Evolutionary conservation across 257 asterid genomes (phyloP).

Genomic region (Solanum rostratum): DNA sequence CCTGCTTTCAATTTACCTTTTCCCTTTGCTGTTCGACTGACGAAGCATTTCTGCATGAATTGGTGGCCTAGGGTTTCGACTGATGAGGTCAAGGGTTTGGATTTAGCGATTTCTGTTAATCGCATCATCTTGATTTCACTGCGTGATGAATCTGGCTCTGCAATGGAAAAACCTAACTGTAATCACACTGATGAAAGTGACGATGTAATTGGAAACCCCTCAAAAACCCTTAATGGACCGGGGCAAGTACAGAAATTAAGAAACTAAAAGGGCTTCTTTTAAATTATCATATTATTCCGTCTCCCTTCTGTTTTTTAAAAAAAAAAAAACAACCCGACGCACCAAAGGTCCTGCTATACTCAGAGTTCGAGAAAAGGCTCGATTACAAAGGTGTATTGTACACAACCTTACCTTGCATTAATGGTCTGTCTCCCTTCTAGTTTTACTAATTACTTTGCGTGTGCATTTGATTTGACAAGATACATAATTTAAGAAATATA

Average conservation of each 20-base stretch:
- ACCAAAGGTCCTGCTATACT: no score
- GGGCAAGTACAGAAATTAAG: not conserved
- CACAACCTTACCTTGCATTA: no score
- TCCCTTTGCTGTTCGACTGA: slow-evolving; percentile 90
- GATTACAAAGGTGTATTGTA: no score
- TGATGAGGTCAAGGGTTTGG: slow-evolving; percentile 30
- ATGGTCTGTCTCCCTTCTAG: not conserved
- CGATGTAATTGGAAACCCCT: not conserved
- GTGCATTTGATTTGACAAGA: no score
- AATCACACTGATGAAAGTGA: not conserved
- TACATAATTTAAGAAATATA: no score
- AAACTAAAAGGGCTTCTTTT: not conserved
- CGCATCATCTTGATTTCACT: slow-evolving; percentile 16
- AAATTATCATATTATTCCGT: not conserved
- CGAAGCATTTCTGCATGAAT: slow-evolving; percentile 61
- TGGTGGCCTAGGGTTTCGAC: slow-evolving; percentile 37
- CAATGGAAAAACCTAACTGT: not conserved
- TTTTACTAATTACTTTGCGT: no score
- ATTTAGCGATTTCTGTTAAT: slow-evolving; percentile 25
- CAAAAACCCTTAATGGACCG: not conserved
- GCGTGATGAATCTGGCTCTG: not conserved
- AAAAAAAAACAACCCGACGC: no score
- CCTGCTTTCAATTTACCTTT: slow-evolving; percentile 61
- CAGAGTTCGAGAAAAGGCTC: no score
- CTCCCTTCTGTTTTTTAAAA: no score